These are phyloP conservation scores for Populus davidiana DNA, from an alignment of 345 rosid genomes.

Conservation along the genomic window DNA sequence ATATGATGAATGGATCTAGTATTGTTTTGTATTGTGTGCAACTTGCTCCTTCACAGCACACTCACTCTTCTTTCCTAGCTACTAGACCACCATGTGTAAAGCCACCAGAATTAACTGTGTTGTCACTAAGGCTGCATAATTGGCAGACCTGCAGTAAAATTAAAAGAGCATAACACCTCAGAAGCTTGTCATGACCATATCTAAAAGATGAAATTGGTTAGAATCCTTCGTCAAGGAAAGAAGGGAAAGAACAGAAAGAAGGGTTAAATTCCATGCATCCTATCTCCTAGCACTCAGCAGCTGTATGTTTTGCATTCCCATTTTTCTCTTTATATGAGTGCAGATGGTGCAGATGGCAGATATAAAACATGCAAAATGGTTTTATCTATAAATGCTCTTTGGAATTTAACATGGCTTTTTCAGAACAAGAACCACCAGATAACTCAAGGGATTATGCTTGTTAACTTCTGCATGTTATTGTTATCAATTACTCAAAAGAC, in stretches of 20 bases:
- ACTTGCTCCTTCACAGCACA: not conserved
- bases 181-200: not conserved
- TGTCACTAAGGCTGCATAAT: constrained; percentile 80
- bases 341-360: not conserved
- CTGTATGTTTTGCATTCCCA: not conserved
- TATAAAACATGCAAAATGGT: not conserved
- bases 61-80: not conserved
- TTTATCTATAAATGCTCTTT: not conserved
- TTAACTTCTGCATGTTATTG: no score
- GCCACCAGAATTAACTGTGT: constrained; percentile 79
- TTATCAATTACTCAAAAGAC: not conserved
- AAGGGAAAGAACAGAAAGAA: not conserved
- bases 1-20: not conserved
- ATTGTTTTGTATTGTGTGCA: not conserved
- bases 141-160: constrained; percentile 54
- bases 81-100: constrained; percentile 73
- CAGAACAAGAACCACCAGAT: not conserved
- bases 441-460: not conserved
- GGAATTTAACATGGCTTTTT: not conserved
- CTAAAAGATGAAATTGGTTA: not conserved
- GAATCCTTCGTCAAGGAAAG: not conserved
- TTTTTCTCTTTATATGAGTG: not conserved
- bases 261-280: not conserved
- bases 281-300: not conserved
- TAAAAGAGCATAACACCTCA: not conserved